Evolutionary conservation across 2,329 filamentous ascomycete genomes (phyloP).

Genomic region (Colletotrichum musae): DNA sequence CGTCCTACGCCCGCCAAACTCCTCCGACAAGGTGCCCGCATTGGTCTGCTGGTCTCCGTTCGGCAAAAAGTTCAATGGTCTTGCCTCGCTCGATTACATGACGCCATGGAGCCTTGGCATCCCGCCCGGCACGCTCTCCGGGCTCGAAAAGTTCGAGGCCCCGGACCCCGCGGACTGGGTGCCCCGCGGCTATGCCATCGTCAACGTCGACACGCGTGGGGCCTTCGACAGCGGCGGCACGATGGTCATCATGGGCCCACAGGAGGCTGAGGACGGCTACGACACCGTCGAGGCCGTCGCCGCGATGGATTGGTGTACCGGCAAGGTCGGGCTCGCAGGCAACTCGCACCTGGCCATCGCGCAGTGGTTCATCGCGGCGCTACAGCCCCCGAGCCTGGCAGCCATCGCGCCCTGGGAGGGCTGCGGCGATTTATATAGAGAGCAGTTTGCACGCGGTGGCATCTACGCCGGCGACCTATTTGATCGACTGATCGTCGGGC

Average conservation of each 20-base stretch:
- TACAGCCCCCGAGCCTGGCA: slow-evolving; percentile 39
- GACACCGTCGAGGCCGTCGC: slow-evolving; percentile 46
- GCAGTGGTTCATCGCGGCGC: slow-evolving; percentile 45
- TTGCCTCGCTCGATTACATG: slow-evolving; percentile 54
- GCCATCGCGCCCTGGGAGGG: slow-evolving; percentile 59
- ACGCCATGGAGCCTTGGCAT: slow-evolving; percentile 56
- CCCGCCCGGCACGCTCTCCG: slow-evolving; percentile 42
- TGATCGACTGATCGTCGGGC: slow-evolving; percentile 39
- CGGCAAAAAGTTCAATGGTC: slow-evolving; percentile 59
- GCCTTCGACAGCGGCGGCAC: slow-evolving; percentile 46
- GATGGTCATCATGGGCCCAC: slow-evolving; percentile 44
- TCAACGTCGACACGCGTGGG: slow-evolving; percentile 49
- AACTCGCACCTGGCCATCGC: slow-evolving; percentile 47
- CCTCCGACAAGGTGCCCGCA: slow-evolving; percentile 55
- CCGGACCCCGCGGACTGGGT: slow-evolving; percentile 50
- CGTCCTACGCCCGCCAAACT: slow-evolving; percentile 57
- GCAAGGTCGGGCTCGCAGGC: slow-evolving; percentile 47
- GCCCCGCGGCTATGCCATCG: slow-evolving; percentile 47
- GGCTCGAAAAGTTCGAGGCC: slow-evolving; percentile 49
- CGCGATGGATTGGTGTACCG: slow-evolving; percentile 45
- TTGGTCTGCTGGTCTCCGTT: slow-evolving; percentile 60
- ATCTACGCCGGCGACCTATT: slow-evolving; percentile 43
- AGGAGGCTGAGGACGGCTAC: slow-evolving; percentile 45
- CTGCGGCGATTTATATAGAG: slow-evolving; percentile 45
- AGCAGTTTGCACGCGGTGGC: slow-evolving; percentile 46